phyloP scores from a whole-genome alignment of 495 filamentous ascomycete species.

The Arthonia radiata region DNA sequence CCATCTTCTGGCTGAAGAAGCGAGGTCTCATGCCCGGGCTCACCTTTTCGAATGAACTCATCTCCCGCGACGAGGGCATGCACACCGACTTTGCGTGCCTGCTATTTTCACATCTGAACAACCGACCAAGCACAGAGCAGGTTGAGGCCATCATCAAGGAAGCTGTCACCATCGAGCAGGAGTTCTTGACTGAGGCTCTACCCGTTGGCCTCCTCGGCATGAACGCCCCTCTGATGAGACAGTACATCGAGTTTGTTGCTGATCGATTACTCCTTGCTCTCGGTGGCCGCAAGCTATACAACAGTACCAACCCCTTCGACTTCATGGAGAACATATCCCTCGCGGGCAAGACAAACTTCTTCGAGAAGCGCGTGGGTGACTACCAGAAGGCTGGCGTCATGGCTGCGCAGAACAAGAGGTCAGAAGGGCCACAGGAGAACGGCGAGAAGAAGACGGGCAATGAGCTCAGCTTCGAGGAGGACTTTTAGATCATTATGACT shows the following conservation, averaged over 20 bases:
- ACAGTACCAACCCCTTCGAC: constrained; percentile 87
- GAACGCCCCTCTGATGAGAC: constrained; percentile 93
- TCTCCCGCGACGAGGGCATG: constrained; percentile 96
- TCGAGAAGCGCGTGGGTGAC: constrained; percentile 97
- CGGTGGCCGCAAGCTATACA: constrained; percentile 83
- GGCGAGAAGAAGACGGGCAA: constrained; percentile 41
- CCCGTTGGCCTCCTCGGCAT: constrained; percentile 84
- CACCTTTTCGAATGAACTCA: constrained; percentile 98
- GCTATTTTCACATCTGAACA: constrained; percentile 82
- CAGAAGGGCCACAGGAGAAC: constrained; percentile 21
- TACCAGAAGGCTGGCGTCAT: constrained; percentile 99
- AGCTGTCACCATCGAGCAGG: constrained; percentile 83
- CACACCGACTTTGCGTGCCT: constrained; percentile 98
- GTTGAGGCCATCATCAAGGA: constrained; percentile 78
- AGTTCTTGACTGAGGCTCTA: constrained; percentile 91
- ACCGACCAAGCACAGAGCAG: constrained; percentile 58
- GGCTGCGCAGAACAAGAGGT: constrained; percentile 66
- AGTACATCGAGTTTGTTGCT: constrained; percentile 98
- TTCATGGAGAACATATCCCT: constrained; percentile 99
- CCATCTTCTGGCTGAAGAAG: constrained; percentile 99
- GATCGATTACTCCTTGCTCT: constrained; percentile 81
- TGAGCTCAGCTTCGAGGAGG: constrained; percentile 85
- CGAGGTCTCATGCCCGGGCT: constrained; percentile 95
- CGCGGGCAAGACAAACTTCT: constrained; percentile 99
- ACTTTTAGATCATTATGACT: constrained; percentile 44